Percentiles rank a stretch among this genome's conserved stretches.
These are phyloP conservation scores for Coriaria nepalensis DNA, from an alignment of 306 rosid genomes.

Conservation along the genomic window DNA sequence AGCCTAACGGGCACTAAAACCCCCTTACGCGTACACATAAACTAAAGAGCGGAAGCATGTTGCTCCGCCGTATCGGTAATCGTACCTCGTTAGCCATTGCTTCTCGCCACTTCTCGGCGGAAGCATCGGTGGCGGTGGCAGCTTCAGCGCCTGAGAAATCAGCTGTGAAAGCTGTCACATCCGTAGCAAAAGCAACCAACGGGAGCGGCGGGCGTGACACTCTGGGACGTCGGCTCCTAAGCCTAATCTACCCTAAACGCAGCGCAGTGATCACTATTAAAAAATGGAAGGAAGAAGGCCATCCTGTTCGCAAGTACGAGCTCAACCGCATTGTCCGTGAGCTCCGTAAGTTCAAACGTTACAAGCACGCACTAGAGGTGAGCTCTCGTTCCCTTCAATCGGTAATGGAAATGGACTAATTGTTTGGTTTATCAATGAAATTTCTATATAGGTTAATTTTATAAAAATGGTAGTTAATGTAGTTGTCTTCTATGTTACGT, in stretches of 20 bases:
- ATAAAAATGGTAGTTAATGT: no score
- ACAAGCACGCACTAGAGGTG: conserved; percentile 94
- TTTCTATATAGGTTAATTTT: neutral
- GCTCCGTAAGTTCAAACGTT: conserved; percentile 71
- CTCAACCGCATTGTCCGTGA: conserved; percentile 83
- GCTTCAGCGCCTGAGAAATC: conserved; percentile 13
- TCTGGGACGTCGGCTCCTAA: conserved; percentile 59
- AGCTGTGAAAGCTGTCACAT: neutral
- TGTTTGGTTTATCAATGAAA: neutral
- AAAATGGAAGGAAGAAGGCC: conserved; percentile 86
- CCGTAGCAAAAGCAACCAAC: neutral
- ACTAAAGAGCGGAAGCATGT: conserved; percentile 7
- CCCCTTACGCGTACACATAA: no score
- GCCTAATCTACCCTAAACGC: conserved; percentile 57
- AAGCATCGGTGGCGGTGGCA: conserved; percentile 14
- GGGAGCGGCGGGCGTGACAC: conserved; percentile 40
- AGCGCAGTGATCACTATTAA: conserved; percentile 64
- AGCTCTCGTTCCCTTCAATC: neutral
- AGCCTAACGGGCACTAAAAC: no score
- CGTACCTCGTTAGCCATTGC: conserved; percentile 22
- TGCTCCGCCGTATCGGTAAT: conserved; percentile 24
- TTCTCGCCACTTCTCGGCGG: conserved; percentile 38
- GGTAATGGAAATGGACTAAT: neutral
- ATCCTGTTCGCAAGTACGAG: conserved; percentile 50
- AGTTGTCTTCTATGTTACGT: no score